Base-by-base conservation (phyloP, 2,329 filamentous ascomycete genomes). In the Colletotrichum somersetense region DNA sequence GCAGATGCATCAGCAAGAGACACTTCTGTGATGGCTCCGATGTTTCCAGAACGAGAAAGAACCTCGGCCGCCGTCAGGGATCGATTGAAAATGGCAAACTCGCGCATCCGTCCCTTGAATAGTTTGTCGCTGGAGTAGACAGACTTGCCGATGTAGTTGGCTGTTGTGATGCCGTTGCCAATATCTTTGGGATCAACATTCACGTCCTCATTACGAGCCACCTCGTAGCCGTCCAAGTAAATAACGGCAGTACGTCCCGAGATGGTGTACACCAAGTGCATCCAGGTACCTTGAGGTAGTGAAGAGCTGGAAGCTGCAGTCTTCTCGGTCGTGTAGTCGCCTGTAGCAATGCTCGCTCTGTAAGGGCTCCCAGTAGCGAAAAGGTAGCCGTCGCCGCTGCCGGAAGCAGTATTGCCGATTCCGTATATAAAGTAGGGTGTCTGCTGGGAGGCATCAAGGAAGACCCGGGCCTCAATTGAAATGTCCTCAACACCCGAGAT, bases 151-250 rank as follows among this genome's bases (percentile, higher is more conserved):
- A 77, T 65, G 70, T 76, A 76, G 66, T 76, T 77, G 35, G 73
- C 73, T 6, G 68, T 62, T 3, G 76, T 77, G 55, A 64, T 66
- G 40, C 76, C 76, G 42, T 50, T 71, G 16, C 76, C 76, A 52
- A 77, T 74, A 33, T 48, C 64, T 33, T 56, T 58, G 1, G 76
- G 76, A 4, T 66, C 56, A 40, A 72, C 50, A 20, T 65, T 69
- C 30, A 72, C 66, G 12, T 67, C 52, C 23, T 73, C 62, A 18
- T 75, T 64, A 16, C 71, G 58, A 11, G 66, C 75, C 33, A 63
- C 62, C 48, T 72, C 70, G 40, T 82, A 81, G 65, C 81, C 79
- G 66, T 83, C 78, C 23, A 86, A 75, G 35, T 81, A 78, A 33
- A 79, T 73, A 7, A 77, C 77, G 46, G 71, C 53, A 3, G 73